Base-by-base conservation (phyloP, 306 rosid genomes). In the Clitoria ternatea region DNA sequence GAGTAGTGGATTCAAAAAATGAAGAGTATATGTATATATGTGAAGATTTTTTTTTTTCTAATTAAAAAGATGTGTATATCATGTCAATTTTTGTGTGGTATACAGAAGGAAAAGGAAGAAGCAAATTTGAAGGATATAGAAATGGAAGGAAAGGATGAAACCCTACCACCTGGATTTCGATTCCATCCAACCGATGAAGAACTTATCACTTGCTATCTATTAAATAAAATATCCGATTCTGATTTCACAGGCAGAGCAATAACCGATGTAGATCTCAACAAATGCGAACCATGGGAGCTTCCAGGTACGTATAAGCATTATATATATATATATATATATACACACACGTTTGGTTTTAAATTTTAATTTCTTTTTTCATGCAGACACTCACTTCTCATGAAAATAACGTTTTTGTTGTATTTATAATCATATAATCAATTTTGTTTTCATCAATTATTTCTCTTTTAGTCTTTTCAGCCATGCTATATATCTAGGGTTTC, bases 131-230 rank as follows among this genome's bases (percentile, higher is more conserved):
- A 79, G 23, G 81, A 66, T 6, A 59, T 33, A 73, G 86, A 78
- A 52, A 85, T 86, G 89, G 76, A 84, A 26, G 87, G 77, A 49
- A 79, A 85, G 64, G 91, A 85, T 36, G 93, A 88, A 77, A 87
- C 81, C 39, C 81, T 94, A 74, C 98, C 97, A 2, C 96, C 94
- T 0, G 98, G 98, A 9, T 93, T 93, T 63, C 84, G 98, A 56
- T 93, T 93, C 78, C 97, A 94, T 77, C 98, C 98, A 0, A 84
- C 96, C 0, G 98, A 94, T 61, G 98, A 94, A 85, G 98, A 94
- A 71, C 86, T 94, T 23, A 82, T 94, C 35, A 85, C 90, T 27
- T 87, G 54, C 71, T 94, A 94, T 80, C 97, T 90, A 37, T 23
- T 93, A 4, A 90, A 85, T 73, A 93, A 93, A 88, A 85, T 93